Evolutionary conservation across 1,284 basidiomycete species (phyloP).

Genomic region (Malassezia dermatis): DNA sequence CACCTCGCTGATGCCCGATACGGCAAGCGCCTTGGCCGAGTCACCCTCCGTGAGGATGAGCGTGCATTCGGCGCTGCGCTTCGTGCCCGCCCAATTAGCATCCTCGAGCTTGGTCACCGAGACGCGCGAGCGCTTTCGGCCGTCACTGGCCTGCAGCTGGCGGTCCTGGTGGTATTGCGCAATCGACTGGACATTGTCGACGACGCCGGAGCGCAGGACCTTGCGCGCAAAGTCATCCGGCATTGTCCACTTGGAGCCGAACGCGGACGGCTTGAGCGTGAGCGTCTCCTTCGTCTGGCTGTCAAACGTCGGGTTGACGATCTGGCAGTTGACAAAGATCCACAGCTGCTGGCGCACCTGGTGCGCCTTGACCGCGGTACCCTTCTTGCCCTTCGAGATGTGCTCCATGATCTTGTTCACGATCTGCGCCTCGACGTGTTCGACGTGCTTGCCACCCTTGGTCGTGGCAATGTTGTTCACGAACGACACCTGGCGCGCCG

Average conservation of each 20-base stretch:
- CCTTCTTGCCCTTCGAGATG: conserved; percentile 84
- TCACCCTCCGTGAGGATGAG: conserved; percentile 98
- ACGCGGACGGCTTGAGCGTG: conserved; percentile 77
- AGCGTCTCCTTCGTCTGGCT: conserved; percentile 97
- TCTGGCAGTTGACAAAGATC: conserved; percentile 91
- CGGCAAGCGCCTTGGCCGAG: conserved; percentile 91
- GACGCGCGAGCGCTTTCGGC: conserved; percentile 67
- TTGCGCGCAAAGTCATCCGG: conserved; percentile 94
- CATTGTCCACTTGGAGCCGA: conserved; percentile 74
- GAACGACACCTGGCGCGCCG: conserved; percentile 77
- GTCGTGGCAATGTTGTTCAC: conserved; percentile 95
- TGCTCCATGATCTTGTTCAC: conserved; percentile 63
- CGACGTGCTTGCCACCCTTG: conserved; percentile 93
- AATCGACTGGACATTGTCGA: conserved; percentile 87
- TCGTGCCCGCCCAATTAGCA: conserved; percentile 91
- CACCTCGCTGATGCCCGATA: conserved; percentile 85
- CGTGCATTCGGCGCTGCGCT: conserved; percentile 68
- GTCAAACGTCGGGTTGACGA: conserved; percentile 98
- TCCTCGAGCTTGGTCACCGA: conserved; percentile 86
- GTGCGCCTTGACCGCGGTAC: conserved; percentile 74
- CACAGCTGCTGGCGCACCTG: conserved; percentile 97
- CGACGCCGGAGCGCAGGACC: conserved; percentile 76
- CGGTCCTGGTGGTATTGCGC: conserved; percentile 95
- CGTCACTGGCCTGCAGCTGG: conserved; percentile 89
- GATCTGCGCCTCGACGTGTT: conserved; percentile 75